Evolutionary conservation across 2,329 filamentous ascomycete genomes (phyloP).

Genomic region (Venturia effusa): DNA sequence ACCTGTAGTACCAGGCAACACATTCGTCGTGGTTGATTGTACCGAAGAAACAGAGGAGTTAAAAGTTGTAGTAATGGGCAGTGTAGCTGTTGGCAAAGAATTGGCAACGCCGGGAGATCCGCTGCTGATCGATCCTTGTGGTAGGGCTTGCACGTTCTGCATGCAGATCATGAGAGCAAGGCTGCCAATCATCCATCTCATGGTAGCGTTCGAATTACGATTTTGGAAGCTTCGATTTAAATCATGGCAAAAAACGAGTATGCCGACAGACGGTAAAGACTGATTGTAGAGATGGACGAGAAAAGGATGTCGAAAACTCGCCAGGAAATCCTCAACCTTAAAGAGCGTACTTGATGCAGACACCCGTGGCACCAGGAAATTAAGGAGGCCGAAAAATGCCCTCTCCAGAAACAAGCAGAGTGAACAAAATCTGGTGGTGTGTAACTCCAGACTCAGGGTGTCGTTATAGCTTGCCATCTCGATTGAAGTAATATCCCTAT

Average conservation of each 20-base stretch:
- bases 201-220: background rate
- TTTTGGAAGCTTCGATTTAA: background rate
- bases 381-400: background rate
- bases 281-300: background rate
- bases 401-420: background rate
- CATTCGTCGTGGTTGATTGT: slow-evolving; percentile 10
- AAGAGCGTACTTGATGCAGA: background rate
- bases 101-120: background rate
- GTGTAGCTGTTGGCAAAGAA: slow-evolving; percentile 4
- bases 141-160: slow-evolving; percentile 1
- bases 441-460: background rate
- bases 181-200: background rate
- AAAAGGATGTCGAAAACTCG: background rate
- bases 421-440: background rate
- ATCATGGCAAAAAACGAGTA: background rate
- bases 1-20: slow-evolving; percentile 7
- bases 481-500: background rate
- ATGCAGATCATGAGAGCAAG: background rate
- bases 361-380: background rate
- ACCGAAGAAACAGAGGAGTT: background rate
- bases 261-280: background rate
- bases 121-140: background rate
- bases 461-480: background rate
- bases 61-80: slow-evolving; percentile 7
- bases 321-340: background rate